These are phyloP conservation scores for Pseudonectria buxi DNA, from an alignment of 2,329 filamentous ascomycete genomes.

Conservation along the genomic window DNA sequence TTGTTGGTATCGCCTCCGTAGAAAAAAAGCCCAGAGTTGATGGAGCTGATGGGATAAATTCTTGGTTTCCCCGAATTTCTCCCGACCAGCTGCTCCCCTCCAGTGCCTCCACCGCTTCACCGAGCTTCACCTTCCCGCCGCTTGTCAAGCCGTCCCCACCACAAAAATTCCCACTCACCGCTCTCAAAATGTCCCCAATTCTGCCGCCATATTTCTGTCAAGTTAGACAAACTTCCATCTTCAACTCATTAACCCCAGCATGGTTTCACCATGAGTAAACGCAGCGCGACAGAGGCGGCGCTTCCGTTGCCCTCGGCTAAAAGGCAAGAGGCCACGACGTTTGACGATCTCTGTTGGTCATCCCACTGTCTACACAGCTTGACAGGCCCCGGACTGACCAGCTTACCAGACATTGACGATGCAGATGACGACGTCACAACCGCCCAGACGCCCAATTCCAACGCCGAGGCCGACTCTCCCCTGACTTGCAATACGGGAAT, in stretches of 20 bases:
- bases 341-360: conserved; percentile 18
- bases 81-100: conserved; percentile 12
- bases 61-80: conserved; percentile 25
- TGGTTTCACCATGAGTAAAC: conserved; percentile 28
- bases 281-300: conserved; percentile 20
- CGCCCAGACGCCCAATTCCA: conserved; percentile 27
- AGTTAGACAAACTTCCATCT: conserved; percentile 8
- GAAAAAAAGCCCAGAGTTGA: conserved; percentile 23
- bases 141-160: conserved; percentile 22
- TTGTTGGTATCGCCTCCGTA: conserved; percentile 15
- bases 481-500: conserved; percentile 24
- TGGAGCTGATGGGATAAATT: conserved; percentile 17
- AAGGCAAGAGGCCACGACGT: conserved; percentile 12
- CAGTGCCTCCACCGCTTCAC: conserved; percentile 5
- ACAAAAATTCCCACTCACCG: conserved; percentile 26
- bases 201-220: conserved; percentile 20
- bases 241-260: conserved; percentile 4
- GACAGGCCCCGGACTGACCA: conserved; percentile 5
- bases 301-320: conserved; percentile 22
- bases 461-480: conserved; percentile 25
- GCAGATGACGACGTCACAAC: conserved; percentile 28
- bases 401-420: conserved; percentile 23
- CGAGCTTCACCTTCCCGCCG: conserved; percentile 9
- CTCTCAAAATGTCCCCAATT: conserved; percentile 25
- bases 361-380: not conserved